These are phyloP conservation scores for Allomyces arbusculus DNA, from an alignment of 192 early-diverging fungal species.

Conservation along the genomic window DNA sequence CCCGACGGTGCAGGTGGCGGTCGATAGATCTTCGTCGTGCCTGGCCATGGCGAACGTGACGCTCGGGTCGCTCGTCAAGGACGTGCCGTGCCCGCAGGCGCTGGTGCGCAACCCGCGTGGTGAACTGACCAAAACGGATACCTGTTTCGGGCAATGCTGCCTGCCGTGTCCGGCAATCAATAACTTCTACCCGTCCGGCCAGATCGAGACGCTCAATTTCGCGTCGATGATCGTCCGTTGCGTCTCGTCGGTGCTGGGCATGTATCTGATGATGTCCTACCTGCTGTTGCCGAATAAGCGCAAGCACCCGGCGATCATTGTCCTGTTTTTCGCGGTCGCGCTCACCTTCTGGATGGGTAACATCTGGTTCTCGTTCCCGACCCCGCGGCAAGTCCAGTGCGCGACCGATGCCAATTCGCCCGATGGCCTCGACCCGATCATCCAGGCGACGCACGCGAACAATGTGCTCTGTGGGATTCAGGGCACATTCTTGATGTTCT, in stretches of 20 bases:
- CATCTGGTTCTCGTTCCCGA: neutral
- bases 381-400: neutral
- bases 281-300: neutral
- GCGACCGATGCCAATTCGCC: neutral
- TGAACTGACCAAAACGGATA: neutral
- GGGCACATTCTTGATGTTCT: neutral
- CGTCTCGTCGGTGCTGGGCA: neutral
- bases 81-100: neutral
- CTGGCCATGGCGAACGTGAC: neutral
- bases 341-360: neutral
- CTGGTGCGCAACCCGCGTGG: neutral
- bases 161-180: neutral
- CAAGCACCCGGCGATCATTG: neutral
- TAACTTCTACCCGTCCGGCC: neutral
- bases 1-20: neutral
- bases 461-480: neutral
- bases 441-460: neutral
- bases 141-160: neutral
- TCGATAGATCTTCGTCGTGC: neutral
- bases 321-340: neutral
- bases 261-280: neutral
- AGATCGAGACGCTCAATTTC: neutral
- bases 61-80: too few species aligned
- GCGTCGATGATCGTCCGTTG: neutral
- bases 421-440: neutral